Base-by-base conservation (phyloP, 2,329 filamentous ascomycete genomes). In the Pseudogymnoascus sp. region DNA sequence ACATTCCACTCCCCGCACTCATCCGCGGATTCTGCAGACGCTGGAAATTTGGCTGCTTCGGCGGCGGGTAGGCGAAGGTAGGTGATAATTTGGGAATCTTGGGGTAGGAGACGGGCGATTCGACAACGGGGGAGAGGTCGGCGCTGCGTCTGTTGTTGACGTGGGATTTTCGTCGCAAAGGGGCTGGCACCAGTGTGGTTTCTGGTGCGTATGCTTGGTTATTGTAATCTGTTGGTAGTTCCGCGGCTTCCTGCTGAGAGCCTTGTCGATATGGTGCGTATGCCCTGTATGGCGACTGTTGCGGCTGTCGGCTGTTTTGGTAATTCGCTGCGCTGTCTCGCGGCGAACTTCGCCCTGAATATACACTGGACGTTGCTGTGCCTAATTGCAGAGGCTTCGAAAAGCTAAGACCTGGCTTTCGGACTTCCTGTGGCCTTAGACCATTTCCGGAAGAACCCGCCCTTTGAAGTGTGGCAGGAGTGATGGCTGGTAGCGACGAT, bases 1-100 rank as follows among this genome's bases (percentile, higher is more conserved):
- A 53, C 23, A 53, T 53, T 23, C 23, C 44, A 16, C 44, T 53
- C 14, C 44, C 44, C 12, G 23, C 44, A 28, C 44, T 53, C 23
- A 23, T 21, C 16, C 44, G 44, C 23, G 23, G 23, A 16, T 53
- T 21, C 44, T 21, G 23, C 14, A 53, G 44, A 7, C 44, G 44
- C 44, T 53, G 44, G 44, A 53, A 53, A 53, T 53, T 53, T 23
- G 44, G 44, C 44, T 53, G 44, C 23, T 53, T 53, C 23, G 44
- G 44, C 42, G 42, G 42, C 14, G 44, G 44, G 23, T 53, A 53
- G 3, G 23, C 44, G 7, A 53, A 53, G 23, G 44, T 53, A 11
- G 44, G 44, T 28, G 44, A 53, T 10, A 53, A 3, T 14, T 50
- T 53, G 7, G 44, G 44, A 23, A 53, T 53, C 23, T 53, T 53